Evolutionary conservation across 352 stramenopile genomes (phyloP), one percentile per base, ranked within the genome.

Genomic region (Globisporangium abappressorium): DNA sequence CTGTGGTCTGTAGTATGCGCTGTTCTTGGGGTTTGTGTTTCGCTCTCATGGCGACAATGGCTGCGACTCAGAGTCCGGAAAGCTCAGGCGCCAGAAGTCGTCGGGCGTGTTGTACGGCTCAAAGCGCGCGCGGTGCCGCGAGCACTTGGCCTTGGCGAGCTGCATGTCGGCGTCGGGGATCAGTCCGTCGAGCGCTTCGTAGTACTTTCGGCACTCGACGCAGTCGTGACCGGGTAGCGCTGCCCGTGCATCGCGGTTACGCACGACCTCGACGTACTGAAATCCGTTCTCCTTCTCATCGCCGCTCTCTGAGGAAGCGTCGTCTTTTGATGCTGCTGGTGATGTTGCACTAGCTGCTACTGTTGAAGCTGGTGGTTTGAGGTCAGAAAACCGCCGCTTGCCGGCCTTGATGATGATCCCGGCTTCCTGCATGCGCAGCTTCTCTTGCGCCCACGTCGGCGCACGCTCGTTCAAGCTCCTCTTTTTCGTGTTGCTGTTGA

Each of bases 31-130:
- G 11, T 7, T 22, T 11, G n/a, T 33, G 30, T 33, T 9, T 62
- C 28, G 2, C 33, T 58, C 24, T 68, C 63, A 60, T 28, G 64
- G 64, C 20, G 64, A 70, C 64, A 26, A 24, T 20, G 30, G 26
- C 5, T 54, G 56, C 18, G 69, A 59, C 22, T 65, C 55, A 34
- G 84, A 93, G 64, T 95, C 87, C 2, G 87, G 85, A 69, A 95
- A 95, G 62, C 80, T 95, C 20, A 95, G 70, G 26, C 85, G 77
- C 87, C 87, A 95, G 64, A 94, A 95, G 65, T 92, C 87, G 59
- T 95, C 85, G 7, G 87, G 87, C n/a, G 87, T 95, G 49, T 92
- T 72, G 68, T 91, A 90, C 26, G 82, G 85, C 57, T 92, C 75
- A 38, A 83, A 91, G 57, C 81, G 74, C 8, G 87, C 87, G 15